These are phyloP conservation scores for Orbilia oligospora DNA, from an alignment of 2,329 filamentous ascomycete genomes.

Conservation along the genomic window DNA sequence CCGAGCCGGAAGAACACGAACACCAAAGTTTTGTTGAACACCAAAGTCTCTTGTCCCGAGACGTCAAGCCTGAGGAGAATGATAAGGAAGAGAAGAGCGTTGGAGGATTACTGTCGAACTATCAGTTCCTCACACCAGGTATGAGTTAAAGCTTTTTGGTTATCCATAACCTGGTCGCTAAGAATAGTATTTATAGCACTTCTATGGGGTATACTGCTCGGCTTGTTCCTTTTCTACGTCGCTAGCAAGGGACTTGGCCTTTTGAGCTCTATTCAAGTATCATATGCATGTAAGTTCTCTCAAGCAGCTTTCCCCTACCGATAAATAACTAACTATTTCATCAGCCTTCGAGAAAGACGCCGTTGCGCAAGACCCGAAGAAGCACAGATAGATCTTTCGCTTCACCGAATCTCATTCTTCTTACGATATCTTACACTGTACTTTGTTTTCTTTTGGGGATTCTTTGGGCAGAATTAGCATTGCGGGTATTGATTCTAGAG, in stretches of 20 bases:
- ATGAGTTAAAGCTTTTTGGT: constrained; percentile 75
- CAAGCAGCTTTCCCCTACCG: background rate
- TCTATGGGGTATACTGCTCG: constrained; percentile 26
- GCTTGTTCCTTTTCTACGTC: constrained; percentile 31
- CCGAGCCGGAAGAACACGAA: constrained; percentile 29
- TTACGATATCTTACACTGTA: constrained; percentile 1
- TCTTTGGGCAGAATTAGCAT: constrained; percentile 48
- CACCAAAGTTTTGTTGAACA: constrained; percentile 42
- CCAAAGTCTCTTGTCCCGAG: constrained; percentile 44
- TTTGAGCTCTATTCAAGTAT: constrained; percentile 53
- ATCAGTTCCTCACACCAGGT: constrained; percentile 92
- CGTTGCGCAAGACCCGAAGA: constrained; percentile 30
- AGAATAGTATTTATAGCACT: constrained; percentile 12
- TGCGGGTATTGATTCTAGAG: constrained; percentile 41
- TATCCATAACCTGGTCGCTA: background rate
- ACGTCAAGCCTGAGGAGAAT: constrained; percentile 10
- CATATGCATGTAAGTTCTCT: constrained; percentile 49
- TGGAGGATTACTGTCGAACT: constrained; percentile 82
- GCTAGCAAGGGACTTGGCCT: constrained; percentile 31
- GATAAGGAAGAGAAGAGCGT: constrained; percentile 25
- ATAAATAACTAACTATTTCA: constrained; percentile 2
- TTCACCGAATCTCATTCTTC: background rate
- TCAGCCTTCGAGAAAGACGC: constrained; percentile 73
- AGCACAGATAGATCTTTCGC: constrained; percentile 31
- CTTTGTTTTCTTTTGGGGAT: constrained; percentile 34